Base-by-base conservation (phyloP, 73 alveolate species). In the Paramecium bursaria region DNA sequence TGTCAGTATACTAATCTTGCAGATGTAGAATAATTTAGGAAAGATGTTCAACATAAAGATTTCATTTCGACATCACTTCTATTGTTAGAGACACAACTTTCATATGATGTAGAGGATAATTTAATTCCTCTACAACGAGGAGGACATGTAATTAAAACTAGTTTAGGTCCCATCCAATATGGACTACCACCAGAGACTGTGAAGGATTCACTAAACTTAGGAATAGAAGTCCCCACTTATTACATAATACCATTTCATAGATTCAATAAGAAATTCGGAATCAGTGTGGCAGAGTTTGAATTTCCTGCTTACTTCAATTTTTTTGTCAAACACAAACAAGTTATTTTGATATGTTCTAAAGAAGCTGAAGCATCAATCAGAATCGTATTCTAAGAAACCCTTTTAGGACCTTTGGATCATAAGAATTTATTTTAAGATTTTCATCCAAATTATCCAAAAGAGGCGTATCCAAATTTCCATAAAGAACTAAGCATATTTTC, bases 301-400 rank as follows among this genome's bases (percentile, higher is more conserved):
- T 75, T 75, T 19, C 88, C 88, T 6, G 73, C 88, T 49, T 75
- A 75, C 19, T 75, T 75, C 51, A 75, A 60, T 75, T 75, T 75
- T 31, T 75, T 75, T 75, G 73, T 55, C 39, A 75, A 75, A 31
- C 25, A 54, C 48, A 75, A n/a, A 11, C 47, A 60, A 30, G 74
- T 75, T 1, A 50, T 60, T 6, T 46, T 75, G 3, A 75, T 75
- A 2, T 48, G 75, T 51, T 39, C 57, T 29, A 75, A 75, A 42
- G 48, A 48, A 17, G 88, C 75, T 5, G 75, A 75, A 33, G 74
- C 48, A 51, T 75, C 73, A 50, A 75, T 75, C 4, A 23, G 74
- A 50, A 48, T 50, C 33, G 50, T 75, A n/a, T 75, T 75, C 46
- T 11, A 75, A 5, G 88, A 75, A 27, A 75, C 88, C 14, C 30